Evolutionary conservation across 176 grass and related monocot species (phyloP), one percentile per base, ranked within the genome.

Genomic region (Melocanna baccifera): DNA sequence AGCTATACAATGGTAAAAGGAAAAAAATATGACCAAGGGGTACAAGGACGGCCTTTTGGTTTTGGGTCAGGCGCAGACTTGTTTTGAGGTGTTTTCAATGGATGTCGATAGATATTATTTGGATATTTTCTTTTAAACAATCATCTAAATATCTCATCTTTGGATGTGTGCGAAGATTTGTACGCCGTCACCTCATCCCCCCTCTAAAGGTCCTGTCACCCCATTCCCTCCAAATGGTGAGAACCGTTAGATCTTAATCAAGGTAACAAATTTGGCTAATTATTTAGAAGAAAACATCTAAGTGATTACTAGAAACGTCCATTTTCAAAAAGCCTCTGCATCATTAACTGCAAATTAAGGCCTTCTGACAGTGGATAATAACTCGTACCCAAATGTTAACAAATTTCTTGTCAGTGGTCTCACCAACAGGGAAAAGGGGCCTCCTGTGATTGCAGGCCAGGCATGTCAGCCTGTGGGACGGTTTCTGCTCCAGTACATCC

Each of bases 371-470:
- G 15, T 77, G 53, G 34, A 85, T 76, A 81, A 18, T 63, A 45
- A 46, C 29, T 42, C 67, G 29, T 40, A 85, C 76, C 50, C 62
- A 81, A 76, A 66, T 77, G 46, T 34, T 75, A 68, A 26, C 84
- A 80, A 79, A 55, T 69, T 81, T 78, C 45, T n/a, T 79, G 84
- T 53, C 80, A 87, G 89, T 69, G 89, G 59, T 87, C 83, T 74
- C 45, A 16, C 9, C 77, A 71, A 42, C 57, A 50, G 61, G 41
- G 8, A 40, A 13, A 67, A 34, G 70, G 63, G 78, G 26, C 4
- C 69, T 81, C 72, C n/a, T 67, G 69, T 73, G 59, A 34, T 43
- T 29, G 78, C 62, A 61, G 70, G 63, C 71, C 83, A 85, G 47
- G 36, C 57, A 78, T 90, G 58, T 52, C 84, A 83, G 73, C 61